Percentiles rank a stretch among this genome's conserved stretches.
Evolutionary conservation across 1,284 basidiomycete genomes (phyloP).

Genomic region (Cystobasidium pallidum): DNA sequence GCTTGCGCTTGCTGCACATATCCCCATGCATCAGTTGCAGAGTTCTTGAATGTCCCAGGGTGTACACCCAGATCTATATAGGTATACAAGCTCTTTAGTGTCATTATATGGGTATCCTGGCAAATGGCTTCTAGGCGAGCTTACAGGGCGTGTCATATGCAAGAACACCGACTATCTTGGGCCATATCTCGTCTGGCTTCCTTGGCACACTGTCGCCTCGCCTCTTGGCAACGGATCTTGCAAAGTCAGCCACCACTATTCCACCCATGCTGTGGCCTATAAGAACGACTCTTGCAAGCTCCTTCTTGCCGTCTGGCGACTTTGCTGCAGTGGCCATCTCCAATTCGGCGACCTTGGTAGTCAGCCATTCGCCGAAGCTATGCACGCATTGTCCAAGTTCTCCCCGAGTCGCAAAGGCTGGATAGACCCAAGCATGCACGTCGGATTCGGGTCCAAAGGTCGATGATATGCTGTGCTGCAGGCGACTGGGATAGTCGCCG

Average conservation of each 20-base stretch:
- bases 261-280: slow-evolving; percentile 43
- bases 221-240: slow-evolving; percentile 23
- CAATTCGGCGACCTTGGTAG: slow-evolving; percentile 34
- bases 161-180: slow-evolving; percentile 39
- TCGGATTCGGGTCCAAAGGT: slow-evolving; percentile 27
- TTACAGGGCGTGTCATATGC: slow-evolving; percentile 46
- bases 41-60: slow-evolving; percentile 56
- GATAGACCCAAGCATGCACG: slow-evolving; percentile 44
- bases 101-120: neutral
- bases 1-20: slow-evolving; percentile 53
- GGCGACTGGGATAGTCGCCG: slow-evolving; percentile 44
- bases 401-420: slow-evolving; percentile 44
- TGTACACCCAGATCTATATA: slow-evolving; percentile 54
- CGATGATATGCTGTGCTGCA: slow-evolving; percentile 30
- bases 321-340: slow-evolving; percentile 39
- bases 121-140: neutral
- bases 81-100: neutral
- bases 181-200: slow-evolving; percentile 35
- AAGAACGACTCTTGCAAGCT: slow-evolving; percentile 35
- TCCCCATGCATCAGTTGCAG: slow-evolving; percentile 54
- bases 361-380: slow-evolving; percentile 43
- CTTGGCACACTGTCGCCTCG: neutral
- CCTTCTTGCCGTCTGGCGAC: slow-evolving; percentile 29
- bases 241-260: slow-evolving; percentile 42
- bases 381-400: slow-evolving; percentile 43